Base-by-base conservation (phyloP, 2,329 filamentous ascomycete species). In the Xylaria arbuscula region DNA sequence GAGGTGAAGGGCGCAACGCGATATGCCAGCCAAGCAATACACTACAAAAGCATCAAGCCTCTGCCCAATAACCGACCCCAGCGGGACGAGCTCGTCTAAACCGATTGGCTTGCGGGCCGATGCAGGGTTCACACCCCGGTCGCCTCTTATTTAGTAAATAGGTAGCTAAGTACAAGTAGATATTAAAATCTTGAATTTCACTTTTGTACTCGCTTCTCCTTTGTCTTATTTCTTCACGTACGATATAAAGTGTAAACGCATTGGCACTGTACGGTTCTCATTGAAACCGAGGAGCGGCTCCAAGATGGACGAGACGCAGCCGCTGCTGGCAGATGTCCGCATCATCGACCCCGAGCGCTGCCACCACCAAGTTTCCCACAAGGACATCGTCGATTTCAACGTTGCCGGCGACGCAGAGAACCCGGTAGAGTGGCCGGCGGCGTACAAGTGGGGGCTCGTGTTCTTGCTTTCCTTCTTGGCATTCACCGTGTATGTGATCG, bases 401-500 rank as follows among this genome's bases (percentile, higher is more conserved):
- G 80, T 81, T 17, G 70, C 79, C 54, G 81, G 81, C 68, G 85
- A 87, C 65, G 71, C 78, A 0, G 84, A 85, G 15, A 86, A 88
- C 72, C 87, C 87, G 1, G 76, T 83, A 63, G 81, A 87, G 63
- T 89, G 87, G 87, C 81, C 84, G 0, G 70, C 72, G 2, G 70
- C 79, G 1, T 87, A 85, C 77, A 87, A 88, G 76, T 86, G 85
- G 83, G 77, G 80, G 28, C 81, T 89, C 58, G 85, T 88, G n/a
- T 72, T 78, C 19, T 74, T 89, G 42, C 79, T 89, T 34, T 83
- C 84, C 22, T 80, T 85, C 58, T 87, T 85, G 81, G 83, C 85
- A 0, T 89, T 88, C 69, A 87, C 85, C 0, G 86, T 88, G 85
- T 88, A 81, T 28, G 80, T 62, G 11, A 56, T 22, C 15, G 53